phyloP scores from a whole-genome alignment of 2,329 filamentous ascomycete genomes.

The Cladophialophora psammophila region DNA sequence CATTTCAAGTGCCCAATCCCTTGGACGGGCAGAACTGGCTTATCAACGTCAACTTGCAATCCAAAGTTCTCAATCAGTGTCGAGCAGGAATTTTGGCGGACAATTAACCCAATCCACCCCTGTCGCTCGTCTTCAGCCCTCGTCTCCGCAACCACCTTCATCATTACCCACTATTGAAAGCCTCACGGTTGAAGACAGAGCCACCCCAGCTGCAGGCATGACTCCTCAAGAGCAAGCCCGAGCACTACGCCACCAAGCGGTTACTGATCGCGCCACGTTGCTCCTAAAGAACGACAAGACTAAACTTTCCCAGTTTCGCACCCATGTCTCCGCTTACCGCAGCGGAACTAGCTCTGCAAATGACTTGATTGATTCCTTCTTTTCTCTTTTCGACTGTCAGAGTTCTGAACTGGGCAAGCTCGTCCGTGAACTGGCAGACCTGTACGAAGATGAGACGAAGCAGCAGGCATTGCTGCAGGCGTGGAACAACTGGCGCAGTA shows the following conservation, averaged over 20 bases:
- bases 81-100: slow-evolving; percentile 82
- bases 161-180: slow-evolving; percentile 56
- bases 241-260: slow-evolving; percentile 78
- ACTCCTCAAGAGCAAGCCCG: slow-evolving; percentile 82
- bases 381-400: slow-evolving; percentile 82
- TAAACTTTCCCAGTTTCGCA: slow-evolving; percentile 80
- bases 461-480: slow-evolving; percentile 76
- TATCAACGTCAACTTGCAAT: slow-evolving; percentile 93
- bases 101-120: slow-evolving; percentile 67
- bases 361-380: slow-evolving; percentile 85
- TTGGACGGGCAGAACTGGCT: slow-evolving; percentile 86
- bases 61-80: slow-evolving; percentile 81
- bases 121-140: slow-evolving; percentile 42
- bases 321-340: slow-evolving; percentile 79
- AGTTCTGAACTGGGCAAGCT: slow-evolving; percentile 85
- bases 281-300: slow-evolving; percentile 77
- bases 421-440: slow-evolving; percentile 87
- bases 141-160: slow-evolving; percentile 42
- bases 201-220: slow-evolving; percentile 54
- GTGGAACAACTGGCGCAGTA: slow-evolving; percentile 94
- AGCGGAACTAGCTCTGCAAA: slow-evolving; percentile 72
- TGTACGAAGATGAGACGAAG: slow-evolving; percentile 85
- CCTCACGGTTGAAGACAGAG: slow-evolving; percentile 60
- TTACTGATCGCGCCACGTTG: slow-evolving; percentile 83
- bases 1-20: slow-evolving; percentile 76